These are phyloP conservation scores for Aspergillus bridgeri DNA, from an alignment of 495 filamentous ascomycete species.

Conservation along the genomic window DNA sequence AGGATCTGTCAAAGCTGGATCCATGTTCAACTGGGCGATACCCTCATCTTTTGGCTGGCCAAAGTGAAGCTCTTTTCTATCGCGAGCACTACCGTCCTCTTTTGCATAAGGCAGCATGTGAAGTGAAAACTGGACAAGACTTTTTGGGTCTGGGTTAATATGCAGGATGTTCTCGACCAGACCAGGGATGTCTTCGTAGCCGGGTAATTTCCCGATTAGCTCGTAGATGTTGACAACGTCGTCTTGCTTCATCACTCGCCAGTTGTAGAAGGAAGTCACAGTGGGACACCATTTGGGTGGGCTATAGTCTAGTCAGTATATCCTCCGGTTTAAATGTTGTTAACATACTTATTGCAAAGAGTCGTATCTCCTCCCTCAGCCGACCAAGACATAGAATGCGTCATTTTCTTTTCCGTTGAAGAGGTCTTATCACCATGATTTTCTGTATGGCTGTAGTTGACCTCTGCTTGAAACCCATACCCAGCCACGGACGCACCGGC, in stretches of 20 bases:
- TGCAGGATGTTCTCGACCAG: constrained; percentile 3
- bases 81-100: too few species aligned
- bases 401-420: constrained; percentile 8
- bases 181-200: constrained; percentile 6
- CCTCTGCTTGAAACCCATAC: constrained; percentile 7
- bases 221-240: constrained; percentile 8
- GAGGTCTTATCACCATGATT: constrained; percentile 1
- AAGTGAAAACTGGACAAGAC: too few species aligned
- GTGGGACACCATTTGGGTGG: constrained; percentile 11
- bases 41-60: too few species aligned
- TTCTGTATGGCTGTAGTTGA: constrained; percentile 8
- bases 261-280: constrained; percentile 8
- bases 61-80: too few species aligned
- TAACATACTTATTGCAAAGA: constrained; percentile 12
- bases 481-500: constrained; percentile 9
- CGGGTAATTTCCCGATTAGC: constrained; percentile 7
- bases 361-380: constrained; percentile 8
- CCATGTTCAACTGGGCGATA: too few species aligned
- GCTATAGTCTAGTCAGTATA: constrained; percentile 6
- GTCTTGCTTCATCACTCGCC: constrained; percentile 11
- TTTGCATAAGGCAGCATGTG: too few species aligned
- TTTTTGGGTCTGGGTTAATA: too few species aligned
- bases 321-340: neutral
- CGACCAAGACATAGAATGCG: constrained; percentile 11
- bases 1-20: too few species aligned